Evolutionary conservation across 106 monocot genomes (phyloP).

Genomic region (Dendrobium catenatum): DNA sequence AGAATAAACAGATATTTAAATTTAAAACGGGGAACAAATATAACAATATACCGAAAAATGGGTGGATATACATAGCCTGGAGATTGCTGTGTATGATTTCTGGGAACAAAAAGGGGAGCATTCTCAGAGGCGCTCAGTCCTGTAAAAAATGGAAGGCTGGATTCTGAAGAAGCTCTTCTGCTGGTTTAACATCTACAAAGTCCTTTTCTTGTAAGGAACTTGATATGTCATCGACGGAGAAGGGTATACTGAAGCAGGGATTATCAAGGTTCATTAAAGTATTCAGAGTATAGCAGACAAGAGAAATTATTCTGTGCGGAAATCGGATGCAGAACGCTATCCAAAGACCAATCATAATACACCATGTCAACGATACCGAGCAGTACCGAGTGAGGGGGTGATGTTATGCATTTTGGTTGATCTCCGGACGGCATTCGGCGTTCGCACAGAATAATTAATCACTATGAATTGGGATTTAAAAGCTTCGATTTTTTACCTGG

Average conservation of each 20-base stretch:
- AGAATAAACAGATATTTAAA: neutral
- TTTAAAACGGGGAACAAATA: neutral
- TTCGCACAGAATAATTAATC: too few relatives aligned
- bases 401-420: too few relatives aligned
- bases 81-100: neutral
- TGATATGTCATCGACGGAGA: constrained; percentile 58
- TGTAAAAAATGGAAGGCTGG: constrained; percentile 73
- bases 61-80: constrained; percentile 6
- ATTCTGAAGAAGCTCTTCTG: constrained; percentile 56
- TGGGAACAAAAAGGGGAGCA: neutral
- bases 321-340: too few relatives aligned
- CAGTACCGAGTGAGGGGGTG: too few relatives aligned
- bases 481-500: constrained; percentile 33
- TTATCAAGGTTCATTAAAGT: neutral
- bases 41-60: neutral
- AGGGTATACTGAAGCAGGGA: constrained; percentile 45
- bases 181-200: constrained; percentile 38
- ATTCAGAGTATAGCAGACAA: too few relatives aligned
- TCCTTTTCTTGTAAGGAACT: constrained; percentile 42
- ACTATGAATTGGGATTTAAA: too few relatives aligned
- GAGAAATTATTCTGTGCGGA: neutral
- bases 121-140: constrained; percentile 28
- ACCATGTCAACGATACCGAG: too few relatives aligned
- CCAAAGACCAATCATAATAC: too few relatives aligned
- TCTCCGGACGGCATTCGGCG: too few relatives aligned